Evolutionary conservation across 2,329 filamentous ascomycete genomes (phyloP), one percentile per base, ranked within the genome.

Genomic region (Colletotrichum musicola): DNA sequence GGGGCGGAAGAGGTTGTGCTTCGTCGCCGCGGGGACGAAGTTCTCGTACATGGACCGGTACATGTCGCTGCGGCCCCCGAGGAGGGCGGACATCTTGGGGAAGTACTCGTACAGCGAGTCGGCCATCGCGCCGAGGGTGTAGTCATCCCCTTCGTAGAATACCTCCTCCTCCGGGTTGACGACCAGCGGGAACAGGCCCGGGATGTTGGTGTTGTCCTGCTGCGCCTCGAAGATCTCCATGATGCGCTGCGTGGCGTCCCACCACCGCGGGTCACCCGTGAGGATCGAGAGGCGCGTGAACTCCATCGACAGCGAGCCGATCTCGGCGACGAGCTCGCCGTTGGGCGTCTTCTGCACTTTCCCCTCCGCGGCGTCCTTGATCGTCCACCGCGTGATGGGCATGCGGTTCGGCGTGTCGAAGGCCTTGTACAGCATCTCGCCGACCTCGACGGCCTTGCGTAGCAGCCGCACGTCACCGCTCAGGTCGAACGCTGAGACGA

Each of bases 231-330:
- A 84, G 22, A 90, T 86, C 65, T 91, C 86, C 9, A 91, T 93
- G 55, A 97, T 88, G 10, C 92, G 87, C 65, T 91, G 90, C 64
- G 94, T 86, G 1, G 92, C 93, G 76, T 95, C 93, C 75, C 90
- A 93, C 78, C 92, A 94, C 73, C 89, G 92, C 64, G 86, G 79
- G 67, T 94, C 85, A 25, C 88, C 89, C 0, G 92, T 94, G 69
- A 94, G 79, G 75, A 94, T 92, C 1, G 91, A 90, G 50, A 95
- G 81, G 10, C 91, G 85, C 9, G 90, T 92, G 76, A 94, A 89
- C 74, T 95, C 92, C 69, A 95, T 79, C 1, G 86, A 89, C 51
- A 93, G 82, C 4, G 90, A 92, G 14, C 90, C 90, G 74, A 93
- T 76, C 80, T 90, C 84, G 71, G 86, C 89, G 73, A 92, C 80